Conservation (phyloP, 371 early-diverging fungal genomes). For the Mucor sp. region DNA sequence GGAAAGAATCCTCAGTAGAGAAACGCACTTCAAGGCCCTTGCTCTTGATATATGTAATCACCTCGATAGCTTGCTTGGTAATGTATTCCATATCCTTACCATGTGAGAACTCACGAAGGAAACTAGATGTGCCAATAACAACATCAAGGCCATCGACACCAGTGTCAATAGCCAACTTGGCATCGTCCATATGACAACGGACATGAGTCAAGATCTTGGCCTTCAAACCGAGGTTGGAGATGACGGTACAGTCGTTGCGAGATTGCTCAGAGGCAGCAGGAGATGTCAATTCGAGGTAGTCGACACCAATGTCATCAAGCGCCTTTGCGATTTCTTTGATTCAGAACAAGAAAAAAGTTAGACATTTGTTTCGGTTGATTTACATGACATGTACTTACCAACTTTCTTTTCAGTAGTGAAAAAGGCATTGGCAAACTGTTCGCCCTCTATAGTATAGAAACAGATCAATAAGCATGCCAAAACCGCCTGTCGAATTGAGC, state of each 20-base stretch:
- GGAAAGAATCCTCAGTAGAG: constrained; percentile 97
- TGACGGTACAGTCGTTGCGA: constrained; percentile 85
- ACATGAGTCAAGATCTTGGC: constrained; percentile 97
- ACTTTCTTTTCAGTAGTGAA: constrained; percentile 95
- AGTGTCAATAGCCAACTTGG: constrained; percentile 90
- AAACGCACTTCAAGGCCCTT: constrained; percentile 96
- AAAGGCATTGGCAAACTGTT: constrained; percentile 98
- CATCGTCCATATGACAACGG: constrained; percentile 98
- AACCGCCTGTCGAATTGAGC: not conserved
- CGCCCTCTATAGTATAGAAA: constrained; percentile 81
- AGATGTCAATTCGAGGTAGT: constrained; percentile 94
- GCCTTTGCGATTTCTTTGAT: constrained; percentile 88
- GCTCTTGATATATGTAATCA: constrained; percentile 91
- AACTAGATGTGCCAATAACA: constrained; percentile 95
- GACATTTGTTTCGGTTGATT: constrained; percentile 2
- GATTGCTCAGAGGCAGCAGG: constrained; percentile 97
- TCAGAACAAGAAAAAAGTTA: not conserved
- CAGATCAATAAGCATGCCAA: not conserved
- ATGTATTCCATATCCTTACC: constrained; percentile 98
- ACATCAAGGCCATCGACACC: constrained; percentile 96
- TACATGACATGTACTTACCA: constrained; percentile 14
- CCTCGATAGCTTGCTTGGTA: constrained; percentile 91
- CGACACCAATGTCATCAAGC: constrained; percentile 94
- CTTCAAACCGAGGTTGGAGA: constrained; percentile 90
- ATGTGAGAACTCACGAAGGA: constrained; percentile 94